These are phyloP conservation scores for Termitomyces sp. DNA, from an alignment of 768 basidiomycete species.

Conservation along the genomic window DNA sequence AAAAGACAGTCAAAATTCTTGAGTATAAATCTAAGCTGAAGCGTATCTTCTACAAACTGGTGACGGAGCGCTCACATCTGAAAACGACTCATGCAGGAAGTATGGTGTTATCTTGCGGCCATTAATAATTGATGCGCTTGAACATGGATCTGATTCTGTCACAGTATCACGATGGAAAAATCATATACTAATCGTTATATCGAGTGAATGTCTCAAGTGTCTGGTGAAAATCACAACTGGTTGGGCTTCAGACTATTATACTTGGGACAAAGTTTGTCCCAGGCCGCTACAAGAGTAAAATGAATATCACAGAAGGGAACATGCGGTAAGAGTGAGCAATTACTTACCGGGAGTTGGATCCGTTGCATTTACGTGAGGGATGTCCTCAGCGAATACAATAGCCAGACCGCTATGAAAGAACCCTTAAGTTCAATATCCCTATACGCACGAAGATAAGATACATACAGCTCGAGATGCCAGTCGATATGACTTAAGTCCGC, in stretches of 20 bases:
- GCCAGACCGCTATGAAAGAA: conserved; percentile 19
- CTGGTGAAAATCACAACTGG: conserved; percentile 1
- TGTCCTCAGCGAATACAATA: conserved; percentile 29
- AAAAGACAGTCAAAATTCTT: too few species aligned
- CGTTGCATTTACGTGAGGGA: conserved; percentile 10
- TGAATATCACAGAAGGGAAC: background rate
- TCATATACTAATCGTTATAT: too few species aligned
- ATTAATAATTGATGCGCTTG: background rate
- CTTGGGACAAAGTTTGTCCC: conserved; percentile 29
- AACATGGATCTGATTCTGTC: background rate
- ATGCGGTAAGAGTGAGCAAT: background rate
- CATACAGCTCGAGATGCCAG: conserved; percentile 33
- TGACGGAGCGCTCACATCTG: background rate
- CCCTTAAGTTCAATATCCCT: background rate
- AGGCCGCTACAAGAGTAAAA: conserved; percentile 16
- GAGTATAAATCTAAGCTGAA: too few species aligned
- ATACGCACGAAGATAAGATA: background rate
- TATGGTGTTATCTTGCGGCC: background rate
- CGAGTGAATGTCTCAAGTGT: background rate
- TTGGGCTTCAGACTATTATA: conserved; percentile 9
- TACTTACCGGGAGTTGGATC: conserved; percentile 18
- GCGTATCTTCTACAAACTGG: background rate
- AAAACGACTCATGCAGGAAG: background rate
- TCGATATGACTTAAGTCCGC: conserved; percentile 29
- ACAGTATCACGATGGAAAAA: background rate